phyloP scores from a whole-genome alignment of 371 early-diverging fungal species.

The Fennellomyces sp. region DNA sequence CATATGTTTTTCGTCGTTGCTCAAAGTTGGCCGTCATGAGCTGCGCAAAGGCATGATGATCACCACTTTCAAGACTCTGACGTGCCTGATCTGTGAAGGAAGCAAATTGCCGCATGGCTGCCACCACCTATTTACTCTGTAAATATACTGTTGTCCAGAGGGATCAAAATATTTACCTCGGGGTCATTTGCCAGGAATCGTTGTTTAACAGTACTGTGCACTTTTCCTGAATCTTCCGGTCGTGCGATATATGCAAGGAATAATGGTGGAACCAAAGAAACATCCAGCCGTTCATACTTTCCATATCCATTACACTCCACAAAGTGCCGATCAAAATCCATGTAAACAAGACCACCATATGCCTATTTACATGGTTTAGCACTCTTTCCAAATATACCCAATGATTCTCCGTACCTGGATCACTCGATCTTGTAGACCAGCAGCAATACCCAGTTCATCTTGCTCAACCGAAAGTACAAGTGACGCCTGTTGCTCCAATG shows the following conservation, averaged over 20 bases:
- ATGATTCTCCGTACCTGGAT: no score
- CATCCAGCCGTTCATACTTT: conserved; percentile 48
- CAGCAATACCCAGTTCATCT: conserved; percentile 66
- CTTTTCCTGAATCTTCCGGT: conserved; percentile 70
- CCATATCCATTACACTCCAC: conserved; percentile 65
- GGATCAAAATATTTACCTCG: conserved; percentile 45
- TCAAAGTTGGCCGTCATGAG: conserved; percentile 55
- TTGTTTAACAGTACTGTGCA: conserved; percentile 64
- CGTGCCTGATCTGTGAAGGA: conserved; percentile 48
- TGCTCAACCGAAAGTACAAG: conserved; percentile 63
- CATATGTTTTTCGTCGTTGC: conserved; percentile 49
- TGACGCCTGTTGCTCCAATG: conserved; percentile 58
- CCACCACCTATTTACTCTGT: conserved; percentile 41
- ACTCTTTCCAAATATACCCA: no score
- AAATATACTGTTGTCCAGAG: background rate
- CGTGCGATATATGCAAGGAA: conserved; percentile 64
- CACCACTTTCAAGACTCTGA: conserved; percentile 15
- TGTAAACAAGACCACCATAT: conserved; percentile 68
- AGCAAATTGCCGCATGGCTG: conserved; percentile 65
- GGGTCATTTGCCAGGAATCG: conserved; percentile 59
- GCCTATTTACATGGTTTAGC: conserved; percentile 19
- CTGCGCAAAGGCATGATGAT: conserved; percentile 39
- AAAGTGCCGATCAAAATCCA: conserved; percentile 65
- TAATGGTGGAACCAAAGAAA: conserved; percentile 40
- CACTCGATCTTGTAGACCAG: conserved; percentile 74